Evolutionary conservation across 129 eudicot species (phyloP), one percentile per base, ranked within the genome.

Genomic region (Flaveria ramosissima): DNA sequence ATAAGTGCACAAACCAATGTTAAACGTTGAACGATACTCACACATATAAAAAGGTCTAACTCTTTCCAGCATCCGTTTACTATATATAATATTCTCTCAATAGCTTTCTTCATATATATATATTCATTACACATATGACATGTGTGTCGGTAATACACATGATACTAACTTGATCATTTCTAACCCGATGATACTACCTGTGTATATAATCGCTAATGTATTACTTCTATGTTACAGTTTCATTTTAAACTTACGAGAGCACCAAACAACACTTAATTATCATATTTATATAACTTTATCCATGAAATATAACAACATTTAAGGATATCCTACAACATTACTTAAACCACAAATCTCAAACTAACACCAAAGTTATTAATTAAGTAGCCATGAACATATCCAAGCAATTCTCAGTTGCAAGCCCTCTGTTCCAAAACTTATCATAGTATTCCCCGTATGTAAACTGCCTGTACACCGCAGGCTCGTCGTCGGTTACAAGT

Each of bases 391-490:
- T 42, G 75, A 84, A 84, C 78, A 55, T 60, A 71, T 81, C 88
- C 69, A 81, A 68, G 46, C 88, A 74, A 13, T 45, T 73, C 55
- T 81, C 78, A 13, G 66, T 77, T 32, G 81, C 66, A 23, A 81
- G 88, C 23, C 80, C 88, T 61, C 80, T 46, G 17, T 70, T 81
- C 88, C 88, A 84, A 59, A 84, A 84, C 74, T 77, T 81, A 2
- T 72, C 78, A 16, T 73, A 81, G 68, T 61, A 84, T 21, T 84
- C 83, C 4, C 61, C 74, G 24, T 84, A 77, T 1, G 88, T 77
- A 55, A 77, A 84, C 0, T 39, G 42, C 9, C 63, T 13, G 59
- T 84, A 84, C 14, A 81, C 72, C 0, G 78, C 59, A 9, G 83
- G 85, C 66, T 77, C 74, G 11, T 81, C 83, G 0, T 73, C 78